These are phyloP conservation scores for Calophaca sinica DNA, from an alignment of 306 rosid species.

Conservation along the genomic window DNA sequence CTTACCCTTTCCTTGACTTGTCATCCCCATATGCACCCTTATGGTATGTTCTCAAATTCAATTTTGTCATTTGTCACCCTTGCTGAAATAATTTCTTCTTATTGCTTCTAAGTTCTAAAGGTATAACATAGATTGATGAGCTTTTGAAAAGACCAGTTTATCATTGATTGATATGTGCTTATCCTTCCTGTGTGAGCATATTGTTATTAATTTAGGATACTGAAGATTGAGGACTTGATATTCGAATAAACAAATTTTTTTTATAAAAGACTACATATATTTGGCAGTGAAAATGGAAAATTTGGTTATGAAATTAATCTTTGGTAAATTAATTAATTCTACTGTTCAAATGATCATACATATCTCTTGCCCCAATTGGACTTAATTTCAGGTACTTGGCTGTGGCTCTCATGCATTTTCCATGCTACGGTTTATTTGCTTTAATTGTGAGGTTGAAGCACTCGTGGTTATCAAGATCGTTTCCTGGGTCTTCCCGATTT, in stretches of 20 bases:
- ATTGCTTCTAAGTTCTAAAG: not conserved
- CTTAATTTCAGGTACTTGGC: slow-evolving; percentile 71
- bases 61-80: slow-evolving; percentile 13
- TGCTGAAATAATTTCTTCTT: slow-evolving; percentile 13
- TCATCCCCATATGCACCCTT: slow-evolving; percentile 76
- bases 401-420: slow-evolving; percentile 79
- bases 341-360: slow-evolving; percentile 4
- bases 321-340: not conserved
- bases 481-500: slow-evolving; percentile 61
- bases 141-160: not conserved
- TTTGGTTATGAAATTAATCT: not conserved
- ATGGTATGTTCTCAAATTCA: slow-evolving; percentile 59
- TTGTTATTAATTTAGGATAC: not conserved
- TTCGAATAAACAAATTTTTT: no score
- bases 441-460: slow-evolving; percentile 64
- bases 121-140: slow-evolving; percentile 23
- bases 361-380: slow-evolving; percentile 15
- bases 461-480: slow-evolving; percentile 55
- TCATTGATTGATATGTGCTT: not conserved
- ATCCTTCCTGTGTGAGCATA: not conserved
- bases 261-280: not conserved
- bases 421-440: slow-evolving; percentile 72
- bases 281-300: not conserved
- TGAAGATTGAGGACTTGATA: no score
- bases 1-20: slow-evolving; percentile 90